These are phyloP conservation scores for Coemansia sp. DNA, from an alignment of 192 early-diverging fungal genomes.

Conservation along the genomic window DNA sequence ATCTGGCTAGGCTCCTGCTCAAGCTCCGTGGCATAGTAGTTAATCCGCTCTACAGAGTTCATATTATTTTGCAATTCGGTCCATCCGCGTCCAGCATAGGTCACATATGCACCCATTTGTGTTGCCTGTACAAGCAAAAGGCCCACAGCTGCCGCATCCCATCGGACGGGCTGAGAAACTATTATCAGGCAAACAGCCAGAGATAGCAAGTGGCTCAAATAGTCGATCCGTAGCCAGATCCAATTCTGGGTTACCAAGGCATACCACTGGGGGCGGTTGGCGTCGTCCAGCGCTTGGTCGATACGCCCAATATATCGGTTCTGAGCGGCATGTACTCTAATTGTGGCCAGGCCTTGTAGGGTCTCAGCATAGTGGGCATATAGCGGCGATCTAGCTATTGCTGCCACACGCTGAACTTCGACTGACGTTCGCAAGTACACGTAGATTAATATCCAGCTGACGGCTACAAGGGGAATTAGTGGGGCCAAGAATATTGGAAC, in stretches of 20 bases:
- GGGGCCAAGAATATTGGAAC: constrained; percentile 75
- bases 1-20: constrained; percentile 25
- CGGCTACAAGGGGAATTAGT: constrained; percentile 68
- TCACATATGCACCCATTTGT: constrained; percentile 46
- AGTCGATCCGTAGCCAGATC: constrained; percentile 50
- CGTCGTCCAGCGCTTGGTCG: constrained; percentile 30
- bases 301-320: constrained; percentile 19
- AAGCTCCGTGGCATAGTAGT: constrained; percentile 39
- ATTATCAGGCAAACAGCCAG: constrained; percentile 39
- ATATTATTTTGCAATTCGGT: constrained; percentile 56
- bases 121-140: constrained; percentile 48
- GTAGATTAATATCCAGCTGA: constrained; percentile 75
- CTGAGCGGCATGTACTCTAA: constrained; percentile 73
- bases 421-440: constrained; percentile 82
- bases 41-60: constrained; percentile 49
- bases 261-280: constrained; percentile 51
- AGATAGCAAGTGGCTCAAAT: constrained; percentile 30
- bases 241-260: constrained; percentile 39
- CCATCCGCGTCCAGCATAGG: constrained; percentile 52
- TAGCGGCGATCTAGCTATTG: constrained; percentile 78
- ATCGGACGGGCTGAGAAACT: constrained; percentile 31
- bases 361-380: constrained; percentile 85
- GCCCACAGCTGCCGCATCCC: constrained; percentile 51
- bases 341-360: constrained; percentile 79
- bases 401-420: constrained; percentile 90